Percentiles rank a stretch among this genome's conserved stretches.
Conservation (phyloP, 208 protist species). For the Leishmania major region DNA sequence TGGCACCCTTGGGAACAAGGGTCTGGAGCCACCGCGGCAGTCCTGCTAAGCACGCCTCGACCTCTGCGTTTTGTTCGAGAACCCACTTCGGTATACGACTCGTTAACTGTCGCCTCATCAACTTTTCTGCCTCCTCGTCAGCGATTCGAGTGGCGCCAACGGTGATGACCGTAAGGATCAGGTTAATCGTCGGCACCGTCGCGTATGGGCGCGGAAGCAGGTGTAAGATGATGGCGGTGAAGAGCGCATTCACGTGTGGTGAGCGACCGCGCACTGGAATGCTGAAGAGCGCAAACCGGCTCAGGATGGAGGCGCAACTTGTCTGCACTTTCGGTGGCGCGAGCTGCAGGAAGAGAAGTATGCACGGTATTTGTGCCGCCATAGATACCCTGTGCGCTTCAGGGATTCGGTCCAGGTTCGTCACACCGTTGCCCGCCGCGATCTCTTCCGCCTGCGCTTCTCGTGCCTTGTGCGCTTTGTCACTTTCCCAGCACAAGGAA, state of each 20-base stretch:
- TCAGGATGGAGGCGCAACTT: background rate
- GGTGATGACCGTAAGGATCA: background rate
- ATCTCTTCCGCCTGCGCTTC: background rate
- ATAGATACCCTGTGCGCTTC: background rate
- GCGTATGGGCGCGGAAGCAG: conserved; percentile 9
- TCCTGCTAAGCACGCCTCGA: background rate
- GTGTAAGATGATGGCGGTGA: background rate
- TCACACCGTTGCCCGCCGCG: background rate
- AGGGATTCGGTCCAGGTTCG: background rate
- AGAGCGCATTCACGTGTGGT: background rate
- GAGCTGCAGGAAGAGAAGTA: conserved; percentile 7
- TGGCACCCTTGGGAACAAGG: background rate
- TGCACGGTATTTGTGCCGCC: background rate
- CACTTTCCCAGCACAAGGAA: conserved; percentile 5
- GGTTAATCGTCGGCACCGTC: background rate
- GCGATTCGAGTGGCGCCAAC: background rate
- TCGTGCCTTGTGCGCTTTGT: background rate
- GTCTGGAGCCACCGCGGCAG: conserved; percentile 15
- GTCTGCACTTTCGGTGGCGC: background rate
- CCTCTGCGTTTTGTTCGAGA: conserved; percentile 2
- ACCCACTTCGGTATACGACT: background rate
- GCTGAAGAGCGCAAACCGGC: background rate
- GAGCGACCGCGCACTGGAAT: conserved; percentile 7
- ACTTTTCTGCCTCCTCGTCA: background rate
- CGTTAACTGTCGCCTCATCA: background rate